Base-by-base conservation (phyloP, 1,284 basidiomycete genomes). In the Cutaneotrichosporon cutaneum region DNA sequence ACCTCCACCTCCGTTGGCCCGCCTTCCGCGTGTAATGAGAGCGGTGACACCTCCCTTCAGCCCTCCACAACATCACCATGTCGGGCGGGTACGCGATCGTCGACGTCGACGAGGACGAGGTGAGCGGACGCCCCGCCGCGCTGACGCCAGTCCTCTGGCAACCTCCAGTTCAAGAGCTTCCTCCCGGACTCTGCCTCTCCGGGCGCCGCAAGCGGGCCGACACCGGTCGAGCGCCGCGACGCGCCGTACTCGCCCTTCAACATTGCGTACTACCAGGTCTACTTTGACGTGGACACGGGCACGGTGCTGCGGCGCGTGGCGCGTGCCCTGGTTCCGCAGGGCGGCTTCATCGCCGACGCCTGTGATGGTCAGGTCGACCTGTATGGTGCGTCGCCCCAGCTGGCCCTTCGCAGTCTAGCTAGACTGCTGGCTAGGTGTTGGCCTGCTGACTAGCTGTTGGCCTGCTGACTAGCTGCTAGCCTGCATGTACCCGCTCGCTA, bases 351-450 rank as follows among this genome's bases (percentile, higher is more conserved):
- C 18, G 65, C 70, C 21, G 77, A 80, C 22, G 77, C 78, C 0
- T 79, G 82, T 56, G 78, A 81, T 14, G 81, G 79, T 11, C 75
- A 79, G 52, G 78, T 82, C 1, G 82, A 83, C 63, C 70, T 83
- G 5, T 83, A 83, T 64, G 82, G 94, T 2, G 92, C 93, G 1
- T 96, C 95, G n/a, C n/a, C n/a, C n/a, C n/a, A n/a, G n/a, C n/a
- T n/a, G n/a, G n/a, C n/a, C n/a, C n/a, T n/a, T n/a, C n/a, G n/a
- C n/a, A n/a, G n/a, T n/a, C n/a, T n/a, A n/a, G n/a, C n/a, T n/a
- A n/a, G n/a, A n/a, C n/a, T n/a, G n/a, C n/a, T n/a, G n/a, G n/a
- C n/a, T n/a, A n/a, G n/a, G n/a, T n/a, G n/a, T n/a, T n/a, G n/a
- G n/a, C n/a, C n/a, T n/a, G n/a, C n/a, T n/a, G n/a, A n/a, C n/a